These are phyloP conservation scores for Ilyonectria robusta DNA, from an alignment of 2,329 filamentous ascomycete species.

Conservation along the genomic window DNA sequence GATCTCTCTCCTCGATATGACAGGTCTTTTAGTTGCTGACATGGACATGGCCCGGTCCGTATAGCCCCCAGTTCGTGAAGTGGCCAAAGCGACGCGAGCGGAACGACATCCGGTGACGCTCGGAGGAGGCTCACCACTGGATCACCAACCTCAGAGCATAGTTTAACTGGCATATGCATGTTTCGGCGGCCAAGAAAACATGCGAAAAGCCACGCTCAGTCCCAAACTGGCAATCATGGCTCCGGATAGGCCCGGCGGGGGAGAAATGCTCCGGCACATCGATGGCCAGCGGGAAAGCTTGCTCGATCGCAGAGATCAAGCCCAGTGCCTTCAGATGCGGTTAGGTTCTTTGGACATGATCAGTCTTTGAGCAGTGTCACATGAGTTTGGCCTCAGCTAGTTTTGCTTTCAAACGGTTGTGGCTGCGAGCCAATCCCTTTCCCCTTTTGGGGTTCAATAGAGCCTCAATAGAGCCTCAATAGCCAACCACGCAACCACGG, in stretches of 20 bases:
- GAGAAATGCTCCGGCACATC: neutral
- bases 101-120: neutral
- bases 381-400: neutral
- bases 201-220: neutral
- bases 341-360: neutral
- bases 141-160: too few relatives aligned
- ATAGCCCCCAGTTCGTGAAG: neutral
- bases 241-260: neutral
- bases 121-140: too few relatives aligned
- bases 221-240: neutral
- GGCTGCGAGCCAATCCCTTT: neutral
- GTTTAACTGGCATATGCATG: too few relatives aligned
- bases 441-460: conserved; percentile 9
- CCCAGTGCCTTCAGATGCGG: neutral
- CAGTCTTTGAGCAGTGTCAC: neutral
- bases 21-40: neutral
- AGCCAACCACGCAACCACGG: neutral
- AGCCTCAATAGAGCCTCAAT: conserved; percentile 4
- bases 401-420: neutral
- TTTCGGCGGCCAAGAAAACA: neutral
- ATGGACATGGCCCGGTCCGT: too few relatives aligned
- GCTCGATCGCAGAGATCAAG: neutral
- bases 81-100: neutral
- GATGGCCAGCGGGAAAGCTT: neutral
- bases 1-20: neutral